Percentiles rank a stretch among this genome's conserved stretches.
Conservation (phyloP, 768 basidiomycete genomes). For the Leucogyrophana mollusca region DNA sequence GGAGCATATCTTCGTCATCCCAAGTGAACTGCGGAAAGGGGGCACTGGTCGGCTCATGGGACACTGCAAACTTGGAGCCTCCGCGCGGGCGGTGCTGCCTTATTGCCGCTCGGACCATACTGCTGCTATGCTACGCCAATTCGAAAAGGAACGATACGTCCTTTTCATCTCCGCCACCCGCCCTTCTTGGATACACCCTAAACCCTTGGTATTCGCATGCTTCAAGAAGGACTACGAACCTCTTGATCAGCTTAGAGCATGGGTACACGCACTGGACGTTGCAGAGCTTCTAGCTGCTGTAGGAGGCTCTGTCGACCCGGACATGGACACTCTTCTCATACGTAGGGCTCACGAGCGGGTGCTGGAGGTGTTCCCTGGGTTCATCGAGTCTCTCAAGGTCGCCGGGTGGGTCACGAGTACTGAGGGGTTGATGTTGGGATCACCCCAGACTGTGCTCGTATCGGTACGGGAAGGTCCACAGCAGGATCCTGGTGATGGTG, state of each 20-base stretch:
- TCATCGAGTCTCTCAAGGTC: constrained; percentile 14
- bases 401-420: constrained; percentile 39
- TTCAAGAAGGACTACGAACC: constrained; percentile 49
- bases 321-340: constrained; percentile 7
- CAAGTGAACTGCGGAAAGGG: constrained; percentile 38
- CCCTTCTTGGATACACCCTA: constrained; percentile 17
- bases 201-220: constrained; percentile 44
- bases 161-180: constrained; percentile 45
- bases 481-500: too few species aligned
- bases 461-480: too few species aligned
- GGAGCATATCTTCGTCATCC: constrained; percentile 45
- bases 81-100: constrained; percentile 29
- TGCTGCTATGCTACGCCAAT: constrained; percentile 35
- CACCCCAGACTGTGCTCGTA: constrained; percentile 21
- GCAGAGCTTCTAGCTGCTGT: constrained; percentile 5
- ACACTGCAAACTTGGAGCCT: constrained; percentile 49
- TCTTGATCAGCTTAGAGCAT: constrained; percentile 55
- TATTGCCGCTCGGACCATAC: constrained; percentile 14
- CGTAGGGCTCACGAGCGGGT: constrained; percentile 11
- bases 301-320: background rate
- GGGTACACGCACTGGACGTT: constrained; percentile 34
- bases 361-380: constrained; percentile 13
- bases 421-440: constrained; percentile 31
- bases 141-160: constrained; percentile 47
- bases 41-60: constrained; percentile 37